Base-by-base conservation (phyloP, 2,329 filamentous ascomycete species). In the Aspergillus felis region DNA sequence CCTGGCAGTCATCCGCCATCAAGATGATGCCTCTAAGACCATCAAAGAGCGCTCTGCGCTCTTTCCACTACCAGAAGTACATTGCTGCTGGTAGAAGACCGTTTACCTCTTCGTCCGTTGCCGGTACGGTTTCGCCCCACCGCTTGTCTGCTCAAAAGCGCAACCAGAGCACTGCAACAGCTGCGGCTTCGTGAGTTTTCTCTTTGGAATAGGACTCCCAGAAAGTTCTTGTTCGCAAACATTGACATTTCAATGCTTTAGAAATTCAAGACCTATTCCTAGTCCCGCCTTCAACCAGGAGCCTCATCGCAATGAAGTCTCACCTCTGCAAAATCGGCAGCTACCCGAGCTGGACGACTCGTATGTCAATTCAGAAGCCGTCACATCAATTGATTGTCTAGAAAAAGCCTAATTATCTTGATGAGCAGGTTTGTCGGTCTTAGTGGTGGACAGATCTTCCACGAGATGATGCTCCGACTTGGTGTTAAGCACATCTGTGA, bases 401-500 rank as follows among this genome's bases (percentile, higher is more conserved):
- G 42, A 44, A 51, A 51, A 51, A 29, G 29, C n/a, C 59, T 64
- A 50, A 63, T 47, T 22, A 46, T n/a, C 9, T 48, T 10, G 14
- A 38, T 29, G 53, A 53, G 55, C 64, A 91, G 88, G 59, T 96
- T 97, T 76, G 91, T 97, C 71, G 93, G 93, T 62, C 93, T 92
- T 83, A 96, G 87, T 51, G 93, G 94, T 72, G 94, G 94, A 72
- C 88, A 97, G 77, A 97, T 97, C 68, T 96, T 97, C 78, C 92
- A 97, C 76, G 93, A 97, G 79, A 97, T 97, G 93, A 97, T 99
- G 92, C 83, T 96, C 61, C 84, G 93, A 71, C 90, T 93, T 68
- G 85, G 82, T 67, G 93, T 99, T 56, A 94, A 97, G 80, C 91
- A 97, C 75, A 85, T 97, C 71, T 97, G 91, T 96, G 82, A 72